Evolutionary conservation across 441 rosid genomes (phyloP).

Genomic region (Eruca vesicaria): DNA sequence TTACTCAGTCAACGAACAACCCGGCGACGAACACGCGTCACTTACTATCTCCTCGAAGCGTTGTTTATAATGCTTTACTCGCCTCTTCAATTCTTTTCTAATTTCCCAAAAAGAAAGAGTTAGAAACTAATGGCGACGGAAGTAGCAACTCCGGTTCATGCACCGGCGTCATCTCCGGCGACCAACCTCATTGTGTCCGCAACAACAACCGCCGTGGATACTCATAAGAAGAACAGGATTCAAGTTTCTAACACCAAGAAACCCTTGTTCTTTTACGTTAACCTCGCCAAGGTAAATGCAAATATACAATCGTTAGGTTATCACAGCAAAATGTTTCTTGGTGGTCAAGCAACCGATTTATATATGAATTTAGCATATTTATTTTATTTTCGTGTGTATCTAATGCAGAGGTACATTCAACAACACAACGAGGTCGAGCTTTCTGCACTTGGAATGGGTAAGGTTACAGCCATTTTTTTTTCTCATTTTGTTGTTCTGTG

Average conservation of each 20-base stretch:
- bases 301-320: neutral
- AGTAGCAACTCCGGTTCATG: constrained; percentile 14
- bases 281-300: constrained; percentile 8
- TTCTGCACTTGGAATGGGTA: constrained; percentile 93
- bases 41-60: neutral
- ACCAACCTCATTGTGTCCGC: neutral
- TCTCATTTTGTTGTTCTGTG: neutral
- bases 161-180: neutral
- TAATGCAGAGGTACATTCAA: constrained; percentile 72
- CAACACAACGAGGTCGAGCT: constrained; percentile 79
- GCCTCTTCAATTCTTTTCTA: neutral
- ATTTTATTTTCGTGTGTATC: neutral
- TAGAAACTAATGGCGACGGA: neutral
- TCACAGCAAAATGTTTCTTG: neutral
- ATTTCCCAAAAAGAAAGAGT: neutral
- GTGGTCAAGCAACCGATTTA: neutral
- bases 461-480: neutral
- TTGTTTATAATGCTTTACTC: neutral
- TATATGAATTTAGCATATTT: neutral
- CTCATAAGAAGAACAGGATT: constrained; percentile 15
- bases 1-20: neutral
- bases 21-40: neutral
- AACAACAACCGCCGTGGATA: neutral
- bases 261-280: constrained; percentile 10
- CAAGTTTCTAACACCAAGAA: constrained; percentile 23